Base-by-base conservation (phyloP, 2,329 filamentous ascomycete genomes). In the Aspergillus sp. region DNA sequence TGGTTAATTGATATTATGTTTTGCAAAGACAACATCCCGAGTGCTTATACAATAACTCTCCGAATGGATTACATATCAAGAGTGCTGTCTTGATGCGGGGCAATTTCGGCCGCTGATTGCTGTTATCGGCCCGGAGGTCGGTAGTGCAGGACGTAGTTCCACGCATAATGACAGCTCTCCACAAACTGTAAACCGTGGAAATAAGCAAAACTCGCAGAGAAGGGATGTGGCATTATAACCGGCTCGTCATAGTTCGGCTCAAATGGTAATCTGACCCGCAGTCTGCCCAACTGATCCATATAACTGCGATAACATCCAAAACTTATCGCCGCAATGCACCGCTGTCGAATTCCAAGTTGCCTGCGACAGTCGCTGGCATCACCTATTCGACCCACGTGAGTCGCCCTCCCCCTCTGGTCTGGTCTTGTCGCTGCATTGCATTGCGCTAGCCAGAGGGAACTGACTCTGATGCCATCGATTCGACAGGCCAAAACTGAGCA, bases 221-320 rank as follows among this genome's bases (percentile, higher is more conserved):
- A 17, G 13, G 3, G 5, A 24, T 17, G 46, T 49, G 36, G 46
- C 24, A 42, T 48, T 41, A 32, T 16, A 5, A 2, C 38, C 46
- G 6, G 22, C 40, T 19, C 19, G 40, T 20, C 40, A 42, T 32
- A 36, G 22, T 17, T 17, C 5, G 47, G 40, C 16, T 20, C 40
- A 42, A 42, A 3, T 20, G 40, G 19, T 6, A 10, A 6, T 17
- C 8, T 43, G 40, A 44, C 26, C 47, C 40, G 19, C 47, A 43
- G 22, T 36, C 40, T 32, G 19, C 35, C 42, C 40, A 44, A 49
- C 30, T 13, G 36, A 43, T 49, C 17, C 32, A 16, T 20, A 20
- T 42, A 32, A 40, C 26, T 43, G 47, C 38, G 47, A 49, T 35
- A 49, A 32, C 47, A 44, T 26, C n/a, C n/a, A 26, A 45, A 50